Evolutionary conservation across 176 grass and related monocot genomes (phyloP).

Genomic region (Luzula sylvatica): DNA sequence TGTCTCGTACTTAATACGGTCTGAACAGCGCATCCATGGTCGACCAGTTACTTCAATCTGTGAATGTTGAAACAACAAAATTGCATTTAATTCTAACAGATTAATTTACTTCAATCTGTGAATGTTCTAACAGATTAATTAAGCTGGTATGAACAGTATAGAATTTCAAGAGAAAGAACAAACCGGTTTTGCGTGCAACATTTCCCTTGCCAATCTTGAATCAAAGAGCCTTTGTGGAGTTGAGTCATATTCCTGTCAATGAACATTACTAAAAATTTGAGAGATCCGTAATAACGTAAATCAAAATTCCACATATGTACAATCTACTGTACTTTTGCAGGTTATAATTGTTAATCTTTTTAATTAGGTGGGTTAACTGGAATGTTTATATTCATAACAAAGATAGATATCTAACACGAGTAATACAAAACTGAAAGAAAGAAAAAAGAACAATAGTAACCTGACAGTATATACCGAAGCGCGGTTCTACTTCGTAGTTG

Average conservation of each 20-base stretch:
- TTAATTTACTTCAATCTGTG: background rate
- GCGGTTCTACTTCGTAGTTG: background rate
- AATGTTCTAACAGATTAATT: too few relatives aligned
- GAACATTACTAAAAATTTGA: background rate
- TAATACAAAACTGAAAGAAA: background rate
- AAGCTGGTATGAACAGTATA: background rate
- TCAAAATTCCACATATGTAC: background rate
- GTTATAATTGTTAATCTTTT: too few relatives aligned
- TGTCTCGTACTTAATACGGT: slow-evolving; percentile 30
- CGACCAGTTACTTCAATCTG: slow-evolving; percentile 30
- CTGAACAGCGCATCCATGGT: slow-evolving; percentile 39
- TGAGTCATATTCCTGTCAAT: slow-evolving; percentile 34
- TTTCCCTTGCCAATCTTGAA: slow-evolving; percentile 14
- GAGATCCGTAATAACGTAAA: background rate
- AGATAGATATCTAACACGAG: background rate
- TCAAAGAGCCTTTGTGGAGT: slow-evolving; percentile 35
- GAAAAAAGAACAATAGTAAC: background rate
- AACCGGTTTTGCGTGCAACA: slow-evolving; percentile 42
- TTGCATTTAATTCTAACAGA: background rate
- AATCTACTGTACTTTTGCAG: background rate
- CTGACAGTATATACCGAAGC: slow-evolving; percentile 25
- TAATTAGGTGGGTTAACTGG: too few relatives aligned
- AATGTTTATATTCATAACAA: background rate
- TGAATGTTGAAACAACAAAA: background rate
- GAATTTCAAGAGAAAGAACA: background rate